A percentile compares a stretch with the other conserved stretches of the same genome.
Conservation (phyloP, 257 asterid genomes). For the Solanum rostratum region DNA sequence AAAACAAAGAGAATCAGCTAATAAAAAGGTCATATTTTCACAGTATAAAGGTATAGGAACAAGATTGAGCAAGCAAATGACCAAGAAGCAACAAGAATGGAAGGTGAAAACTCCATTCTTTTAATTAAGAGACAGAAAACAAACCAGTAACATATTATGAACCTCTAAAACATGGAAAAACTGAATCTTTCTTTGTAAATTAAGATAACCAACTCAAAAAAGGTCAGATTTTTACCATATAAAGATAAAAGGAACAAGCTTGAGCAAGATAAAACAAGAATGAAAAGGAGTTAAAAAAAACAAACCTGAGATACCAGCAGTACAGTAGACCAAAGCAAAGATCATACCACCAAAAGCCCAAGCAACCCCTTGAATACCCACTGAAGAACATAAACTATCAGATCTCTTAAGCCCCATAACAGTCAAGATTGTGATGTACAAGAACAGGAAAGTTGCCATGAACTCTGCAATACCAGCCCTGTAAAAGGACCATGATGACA, state of each 20-base stretch:
- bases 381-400: slow-evolving; percentile 31
- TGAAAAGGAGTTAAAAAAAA: background rate
- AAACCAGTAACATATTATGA: background rate
- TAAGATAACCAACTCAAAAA: background rate
- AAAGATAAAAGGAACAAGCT: background rate
- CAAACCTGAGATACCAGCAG: slow-evolving; percentile 59
- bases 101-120: background rate
- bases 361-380: slow-evolving; percentile 62
- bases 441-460: slow-evolving; percentile 56
- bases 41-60: background rate
- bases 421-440: slow-evolving; percentile 45
- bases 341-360: slow-evolving; percentile 79
- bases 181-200: background rate
- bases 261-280: background rate
- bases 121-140: background rate
- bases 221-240: background rate
- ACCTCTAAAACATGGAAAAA: background rate
- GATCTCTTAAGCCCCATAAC: slow-evolving; percentile 47
- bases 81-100: background rate
- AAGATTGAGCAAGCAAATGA: background rate
- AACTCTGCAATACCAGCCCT: slow-evolving; percentile 68
- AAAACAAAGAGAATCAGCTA: background rate
- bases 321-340: slow-evolving; percentile 62
- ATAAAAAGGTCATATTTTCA: background rate
- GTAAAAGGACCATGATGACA: slow-evolving; percentile 64